Base-by-base conservation (phyloP, 2,329 filamentous ascomycete genomes). In the Claviceps lovelessii region DNA sequence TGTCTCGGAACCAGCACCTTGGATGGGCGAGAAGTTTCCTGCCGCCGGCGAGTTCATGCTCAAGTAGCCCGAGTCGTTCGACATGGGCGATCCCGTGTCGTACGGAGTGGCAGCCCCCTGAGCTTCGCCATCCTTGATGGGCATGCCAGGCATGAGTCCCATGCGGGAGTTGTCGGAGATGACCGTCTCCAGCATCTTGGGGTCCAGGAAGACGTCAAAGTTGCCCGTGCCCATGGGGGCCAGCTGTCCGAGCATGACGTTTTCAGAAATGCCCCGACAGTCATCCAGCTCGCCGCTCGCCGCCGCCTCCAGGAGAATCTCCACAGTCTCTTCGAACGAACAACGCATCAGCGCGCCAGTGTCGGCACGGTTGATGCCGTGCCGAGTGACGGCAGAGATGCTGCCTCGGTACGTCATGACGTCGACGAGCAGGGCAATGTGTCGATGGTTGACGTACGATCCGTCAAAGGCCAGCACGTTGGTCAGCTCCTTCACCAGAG, bases 341-440 rank as follows among this genome's bases (percentile, higher is more conserved):
- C 94, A 98, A 70, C 93, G 86, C 93, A 98, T 98, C 64, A 98
- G 78, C 10, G 93, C 94, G 76, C 93, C 93, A 58, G 94, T 98
- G 67, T 98, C 93, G 31, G 91, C 89, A 64, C 93, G 84, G 75
- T 98, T 98, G 75, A 98, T 98, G 73, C 93, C 93, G 68, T 98
- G 93, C 72, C 93, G 88, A 55, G 93, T 98, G 59, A 98, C 91
- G 15, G 93, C 91, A 70, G 95, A 95, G 64, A 98, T 84, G 63
- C 86, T 85, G 61, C 93, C 93, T 64, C 93, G 83, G 64, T 94
- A 90, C 33, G 90, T 96, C 93, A 98, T 98, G 59, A 98, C 89
- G 73, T 98, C 93, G 60, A 94, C 90, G 53, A 98, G 78, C 41
- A 98, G 81, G 50, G 90, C 88, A 75, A 98, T 83, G 75, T 98